Percentiles rank a stretch among this genome's conserved stretches.
Conservation (phyloP, 2,329 filamentous ascomycete species). For the Penicillium janthinellum region DNA sequence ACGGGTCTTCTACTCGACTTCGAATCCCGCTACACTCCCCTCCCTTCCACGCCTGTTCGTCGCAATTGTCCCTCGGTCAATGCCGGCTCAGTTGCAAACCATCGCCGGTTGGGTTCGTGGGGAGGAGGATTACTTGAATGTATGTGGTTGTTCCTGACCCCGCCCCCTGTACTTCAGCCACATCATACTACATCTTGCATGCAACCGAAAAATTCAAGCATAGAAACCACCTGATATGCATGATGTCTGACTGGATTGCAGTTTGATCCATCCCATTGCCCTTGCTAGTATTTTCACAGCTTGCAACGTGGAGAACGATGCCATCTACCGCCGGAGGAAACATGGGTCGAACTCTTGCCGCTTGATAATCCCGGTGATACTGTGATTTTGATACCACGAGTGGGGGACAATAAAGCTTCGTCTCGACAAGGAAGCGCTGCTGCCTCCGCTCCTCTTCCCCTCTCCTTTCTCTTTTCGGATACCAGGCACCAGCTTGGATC, state of each 20-base stretch:
- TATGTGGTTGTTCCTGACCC: slow-evolving; percentile 10
- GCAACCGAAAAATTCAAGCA: slow-evolving; percentile 1
- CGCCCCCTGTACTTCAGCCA: slow-evolving; percentile 1
- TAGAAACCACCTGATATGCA: neutral
- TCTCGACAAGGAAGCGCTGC: neutral
- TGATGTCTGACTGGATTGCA: neutral
- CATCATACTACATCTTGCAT: slow-evolving; percentile 14
- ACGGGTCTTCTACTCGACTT: slow-evolving; percentile 13
- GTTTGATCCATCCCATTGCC: neutral
- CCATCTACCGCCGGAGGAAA: neutral
- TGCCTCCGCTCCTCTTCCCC: neutral
- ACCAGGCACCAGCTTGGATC: neutral
- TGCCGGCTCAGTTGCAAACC: slow-evolving; percentile 14
- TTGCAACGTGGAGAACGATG: neutral
- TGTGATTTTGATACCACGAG: neutral
- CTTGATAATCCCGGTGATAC: neutral
- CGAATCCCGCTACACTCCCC: slow-evolving; percentile 13
- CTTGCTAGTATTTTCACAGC: neutral
- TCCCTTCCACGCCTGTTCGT: slow-evolving; percentile 6
- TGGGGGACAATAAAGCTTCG: neutral
- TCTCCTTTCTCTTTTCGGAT: neutral
- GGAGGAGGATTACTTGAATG: slow-evolving; percentile 14
- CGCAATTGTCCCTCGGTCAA: slow-evolving; percentile 15
- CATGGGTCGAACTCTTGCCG: neutral
- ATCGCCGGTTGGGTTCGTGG: slow-evolving; percentile 3